phyloP scores from a whole-genome alignment of 495 filamentous ascomycete genomes.

The Mytilinidion resinicola region DNA sequence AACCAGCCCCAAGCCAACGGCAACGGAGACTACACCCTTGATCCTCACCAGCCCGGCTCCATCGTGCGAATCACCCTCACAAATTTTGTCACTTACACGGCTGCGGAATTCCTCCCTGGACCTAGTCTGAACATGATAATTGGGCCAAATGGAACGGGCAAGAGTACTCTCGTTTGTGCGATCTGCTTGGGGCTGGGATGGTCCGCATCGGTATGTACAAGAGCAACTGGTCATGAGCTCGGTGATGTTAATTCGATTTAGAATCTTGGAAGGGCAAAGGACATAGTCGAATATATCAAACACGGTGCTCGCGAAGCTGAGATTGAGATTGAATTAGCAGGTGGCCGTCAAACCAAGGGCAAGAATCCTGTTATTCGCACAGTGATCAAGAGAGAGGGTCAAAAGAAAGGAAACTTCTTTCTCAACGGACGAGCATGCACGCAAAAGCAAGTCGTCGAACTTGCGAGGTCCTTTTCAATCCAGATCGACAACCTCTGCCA shows the following conservation, averaged over 20 bases:
- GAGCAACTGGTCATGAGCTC: neutral
- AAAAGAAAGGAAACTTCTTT: conserved; percentile 65
- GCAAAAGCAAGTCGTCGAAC: conserved; percentile 53
- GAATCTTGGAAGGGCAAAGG: conserved; percentile 81
- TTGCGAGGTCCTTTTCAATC: conserved; percentile 67
- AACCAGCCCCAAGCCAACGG: conserved; percentile 8
- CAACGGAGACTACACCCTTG: conserved; percentile 8
- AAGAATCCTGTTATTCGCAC: conserved; percentile 68
- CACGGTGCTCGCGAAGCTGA: conserved; percentile 69
- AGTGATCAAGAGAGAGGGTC: conserved; percentile 67
- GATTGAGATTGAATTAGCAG: conserved; percentile 83
- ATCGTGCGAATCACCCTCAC: conserved; percentile 79
- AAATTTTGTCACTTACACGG: conserved; percentile 95
- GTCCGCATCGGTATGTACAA: conserved; percentile 52
- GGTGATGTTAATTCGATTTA: conserved; percentile 22
- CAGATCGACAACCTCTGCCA: conserved; percentile 98
- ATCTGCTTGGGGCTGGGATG: conserved; percentile 92
- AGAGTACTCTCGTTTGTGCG: conserved; percentile 94
- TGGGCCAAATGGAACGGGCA: conserved; percentile 94
- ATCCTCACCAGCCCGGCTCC: conserved; percentile 64
- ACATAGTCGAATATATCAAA: conserved; percentile 86
- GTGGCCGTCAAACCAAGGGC: conserved; percentile 40
- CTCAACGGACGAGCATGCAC: conserved; percentile 57
- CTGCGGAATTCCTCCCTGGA: conserved; percentile 81
- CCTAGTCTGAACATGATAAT: conserved; percentile 98